A percentile compares a stretch with the other conserved stretches of the same genome.
Conservation (phyloP, 805 yeast species). For the Scheffersomyces coipomensis region DNA sequence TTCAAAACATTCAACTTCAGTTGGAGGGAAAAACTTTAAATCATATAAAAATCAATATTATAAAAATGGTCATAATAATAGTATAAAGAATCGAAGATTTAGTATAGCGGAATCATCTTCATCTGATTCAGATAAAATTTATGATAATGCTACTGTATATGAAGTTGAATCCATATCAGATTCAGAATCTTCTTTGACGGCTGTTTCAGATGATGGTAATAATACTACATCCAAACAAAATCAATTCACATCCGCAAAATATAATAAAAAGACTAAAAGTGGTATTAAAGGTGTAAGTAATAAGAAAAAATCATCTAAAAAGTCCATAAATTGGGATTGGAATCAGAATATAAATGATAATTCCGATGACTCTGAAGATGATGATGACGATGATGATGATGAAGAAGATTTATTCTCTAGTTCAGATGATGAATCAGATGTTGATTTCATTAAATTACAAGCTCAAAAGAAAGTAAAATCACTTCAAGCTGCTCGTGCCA, state of each 20-base stretch:
- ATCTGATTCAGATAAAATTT: slow-evolving; percentile 17
- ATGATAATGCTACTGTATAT: slow-evolving; percentile 2
- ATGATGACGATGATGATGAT: slow-evolving; percentile 13
- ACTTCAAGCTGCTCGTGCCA: slow-evolving; percentile 44
- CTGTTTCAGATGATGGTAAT: slow-evolving; percentile 28
- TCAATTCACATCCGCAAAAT: neutral
- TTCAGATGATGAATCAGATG: slow-evolving; percentile 65
- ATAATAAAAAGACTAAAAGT: slow-evolving; percentile 5
- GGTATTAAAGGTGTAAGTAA: slow-evolving; percentile 10
- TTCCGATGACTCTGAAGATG: slow-evolving; percentile 11
- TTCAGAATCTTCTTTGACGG: slow-evolving; percentile 41
- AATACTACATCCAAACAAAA: neutral
- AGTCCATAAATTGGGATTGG: slow-evolving; percentile 16
- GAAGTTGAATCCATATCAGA: slow-evolving; percentile 14
- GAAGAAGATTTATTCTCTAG: slow-evolving; percentile 39
- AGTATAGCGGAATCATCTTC: slow-evolving; percentile 35
- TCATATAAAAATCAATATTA: slow-evolving; percentile 16
- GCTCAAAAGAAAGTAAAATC: slow-evolving; percentile 63
- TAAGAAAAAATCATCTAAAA: slow-evolving; percentile 21
- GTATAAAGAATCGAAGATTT: slow-evolving; percentile 22
- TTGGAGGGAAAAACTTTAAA: slow-evolving; percentile 34
- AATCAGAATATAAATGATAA: slow-evolving; percentile 14
- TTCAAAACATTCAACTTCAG: slow-evolving; percentile 11
- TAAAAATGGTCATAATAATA: slow-evolving; percentile 5
- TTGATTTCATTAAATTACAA: slow-evolving; percentile 71